Base-by-base conservation (phyloP, 2,329 filamentous ascomycete genomes). In the Pseudogymnoascus sp. region DNA sequence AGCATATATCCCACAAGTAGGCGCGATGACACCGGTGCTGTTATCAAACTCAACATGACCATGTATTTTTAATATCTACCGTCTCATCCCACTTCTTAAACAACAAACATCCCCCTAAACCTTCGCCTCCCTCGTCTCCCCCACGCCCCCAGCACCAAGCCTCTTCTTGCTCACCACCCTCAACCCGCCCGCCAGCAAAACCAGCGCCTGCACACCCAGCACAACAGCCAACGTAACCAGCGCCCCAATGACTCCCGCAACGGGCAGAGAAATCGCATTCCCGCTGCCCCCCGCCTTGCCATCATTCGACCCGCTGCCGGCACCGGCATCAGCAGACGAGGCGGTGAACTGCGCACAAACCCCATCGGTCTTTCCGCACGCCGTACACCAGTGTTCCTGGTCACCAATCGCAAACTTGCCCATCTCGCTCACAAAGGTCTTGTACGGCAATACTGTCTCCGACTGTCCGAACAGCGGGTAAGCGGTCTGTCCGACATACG, bases 231-330 rank as follows among this genome's bases (percentile, higher is more conserved):
- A 72, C 0, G 86, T 88, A 16, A 89, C 85, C 79, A 88, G 82
- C 0, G 86, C 86, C 37, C 86, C 86, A 70, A 95, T 92, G 4
- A 93, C 90, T 60, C 91, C 91, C 0, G 90, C 91, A n/a, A 92
- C 85, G 5, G 84, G 81, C 38, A 80, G 83, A 60, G 87, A 88
- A 29, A 95, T 78, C 7, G 82, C 69, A 66, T 38, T 65, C 64
- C 21, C 65, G 67, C 19, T 64, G 19, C n/a, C 70, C 29, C 63
- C 19, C 19, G 19, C 2, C 19, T 19, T 19, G 19, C 19, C 19
- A 19, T 2, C 19, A 19, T 2, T 19, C 19, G 19, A 19, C n/a
- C n/a, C n/a, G n/a, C n/a, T n/a, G n/a, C n/a, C n/a, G n/a, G 65
- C 66, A 5, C 70, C 64, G 5, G 61, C 68, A 16, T 69, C 69